These are phyloP conservation scores for Anthoceros angustus DNA, from an alignment of 225 moss, liverwort and hornwort species.

Conservation along the genomic window DNA sequence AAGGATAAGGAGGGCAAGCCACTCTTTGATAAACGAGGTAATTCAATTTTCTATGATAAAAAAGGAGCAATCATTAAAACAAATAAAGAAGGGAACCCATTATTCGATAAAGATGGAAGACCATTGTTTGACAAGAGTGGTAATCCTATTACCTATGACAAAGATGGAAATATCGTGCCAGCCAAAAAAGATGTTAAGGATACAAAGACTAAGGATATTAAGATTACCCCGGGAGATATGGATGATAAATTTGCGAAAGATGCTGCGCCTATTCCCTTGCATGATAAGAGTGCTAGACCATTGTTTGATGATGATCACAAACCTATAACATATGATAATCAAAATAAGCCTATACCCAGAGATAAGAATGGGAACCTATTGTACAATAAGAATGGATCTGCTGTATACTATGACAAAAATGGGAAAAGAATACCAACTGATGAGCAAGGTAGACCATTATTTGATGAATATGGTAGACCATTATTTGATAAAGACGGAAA, in stretches of 20 bases:
- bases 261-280: background rate
- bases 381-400: background rate
- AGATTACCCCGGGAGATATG: background rate
- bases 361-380: background rate
- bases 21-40: background rate
- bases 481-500: slow-evolving; percentile 1
- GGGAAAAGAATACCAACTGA: background rate
- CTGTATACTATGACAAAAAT: background rate
- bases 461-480: background rate
- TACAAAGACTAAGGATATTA: background rate
- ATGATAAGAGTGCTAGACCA: background rate
- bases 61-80: background rate
- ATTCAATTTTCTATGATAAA: background rate
- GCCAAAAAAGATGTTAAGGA: background rate
- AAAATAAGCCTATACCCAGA: background rate
- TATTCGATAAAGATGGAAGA: background rate
- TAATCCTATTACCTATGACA: background rate
- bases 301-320: background rate
- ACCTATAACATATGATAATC: slow-evolving; percentile 3
- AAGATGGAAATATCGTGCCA: background rate
- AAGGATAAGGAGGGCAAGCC: background rate
- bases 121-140: background rate
- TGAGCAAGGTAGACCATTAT: background rate
- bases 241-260: slow-evolving; percentile 1
- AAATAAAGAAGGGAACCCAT: background rate